Evolutionary conservation across 495 filamentous ascomycete genomes (phyloP), one percentile per base, ranked within the genome.

Genomic region (Hypoxylon cercidicola): DNA sequence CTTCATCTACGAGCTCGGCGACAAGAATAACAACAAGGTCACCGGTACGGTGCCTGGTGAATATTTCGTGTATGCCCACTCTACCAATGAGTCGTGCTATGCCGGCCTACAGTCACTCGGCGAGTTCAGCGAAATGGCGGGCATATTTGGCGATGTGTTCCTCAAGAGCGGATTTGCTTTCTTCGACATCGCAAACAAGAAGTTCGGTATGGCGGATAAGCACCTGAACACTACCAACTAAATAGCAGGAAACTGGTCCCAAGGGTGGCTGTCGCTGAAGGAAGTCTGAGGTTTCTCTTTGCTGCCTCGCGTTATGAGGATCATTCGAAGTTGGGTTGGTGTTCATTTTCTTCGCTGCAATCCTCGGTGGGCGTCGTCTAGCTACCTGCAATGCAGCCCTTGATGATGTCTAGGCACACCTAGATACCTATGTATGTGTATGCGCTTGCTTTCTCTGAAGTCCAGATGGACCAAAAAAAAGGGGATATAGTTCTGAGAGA

Each of bases 141-240:
- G 88, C 60, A 89, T 93, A 55, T 74, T 92, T 7, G 90, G 90
- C 8, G 89, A 88, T 62, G 84, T 86, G 4, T 93, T 90, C 69
- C 75, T 93, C 72, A 91, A 91, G 80, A 82, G 81, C 3, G 78
- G 89, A n/a, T 92, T 90, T 73, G 87, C 86, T 46, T 83, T 92
- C 35, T 92, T 92, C 70, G 90, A 93, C 71, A 81, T 89, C 34
- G 88, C 83, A 34, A 86, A 87, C 54, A 77, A 75, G 70, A 81
- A 81, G 28, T 85, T 93, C 64, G 90, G 90, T 12, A 85, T 84
- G 55, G 88, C 89, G 44, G 76, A 84, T 61, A 84, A 89, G 61
- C 55, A 64, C 2, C 47, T 78, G 40, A 72, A 73, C 43, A 48
- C 58, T 15, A 62, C 43, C 28, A 65, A 69, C 20, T 13, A 62